These are phyloP conservation scores for Buxus sempervirens DNA, from an alignment of 164 flowering plant genomes.

Conservation along the genomic window DNA sequence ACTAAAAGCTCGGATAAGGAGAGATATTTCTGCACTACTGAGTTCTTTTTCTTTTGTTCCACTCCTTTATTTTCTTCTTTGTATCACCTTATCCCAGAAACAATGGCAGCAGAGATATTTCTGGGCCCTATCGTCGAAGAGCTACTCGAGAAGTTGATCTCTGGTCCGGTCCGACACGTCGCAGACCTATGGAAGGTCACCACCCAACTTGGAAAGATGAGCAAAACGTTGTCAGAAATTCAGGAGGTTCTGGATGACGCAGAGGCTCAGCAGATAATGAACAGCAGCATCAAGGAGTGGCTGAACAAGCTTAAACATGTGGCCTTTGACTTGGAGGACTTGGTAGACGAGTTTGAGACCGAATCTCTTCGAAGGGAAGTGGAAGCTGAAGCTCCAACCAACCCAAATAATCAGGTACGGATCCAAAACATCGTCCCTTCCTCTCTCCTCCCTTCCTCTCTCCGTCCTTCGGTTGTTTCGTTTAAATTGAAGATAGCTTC, in stretches of 20 bases:
- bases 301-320: constrained; percentile 3
- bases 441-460: too few species aligned
- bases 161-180: background rate
- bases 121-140: background rate
- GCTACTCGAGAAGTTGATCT: background rate
- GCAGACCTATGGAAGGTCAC: background rate
- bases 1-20: too few species aligned
- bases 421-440: background rate
- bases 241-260: constrained; percentile 12
- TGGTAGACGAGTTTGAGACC: background rate
- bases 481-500: background rate
- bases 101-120: too few species aligned
- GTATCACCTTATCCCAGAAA: too few species aligned
- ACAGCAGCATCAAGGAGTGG: background rate
- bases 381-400: background rate
- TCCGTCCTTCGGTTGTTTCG: background rate
- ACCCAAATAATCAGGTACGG: background rate
- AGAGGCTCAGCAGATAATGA: constrained; percentile 5
- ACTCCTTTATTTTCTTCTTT: too few species aligned
- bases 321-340: constrained; percentile 13
- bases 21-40: too few species aligned
- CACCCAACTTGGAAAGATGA: constrained; percentile 3
- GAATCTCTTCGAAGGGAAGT: background rate
- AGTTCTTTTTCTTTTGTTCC: too few species aligned
- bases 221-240: background rate